Evolutionary conservation across 345 rosid genomes (phyloP).

Genomic region (Eutrema heterophyllum): DNA sequence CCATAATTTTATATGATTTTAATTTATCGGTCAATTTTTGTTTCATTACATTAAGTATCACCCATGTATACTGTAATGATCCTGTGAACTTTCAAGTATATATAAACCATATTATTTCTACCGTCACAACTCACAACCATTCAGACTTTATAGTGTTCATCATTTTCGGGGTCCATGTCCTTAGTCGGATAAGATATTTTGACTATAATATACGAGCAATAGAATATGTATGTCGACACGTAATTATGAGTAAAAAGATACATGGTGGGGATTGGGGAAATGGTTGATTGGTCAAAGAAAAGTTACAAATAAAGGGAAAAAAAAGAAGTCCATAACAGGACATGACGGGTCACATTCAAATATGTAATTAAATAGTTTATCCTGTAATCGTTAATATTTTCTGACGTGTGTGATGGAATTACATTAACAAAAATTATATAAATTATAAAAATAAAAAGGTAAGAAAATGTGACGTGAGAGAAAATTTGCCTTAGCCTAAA

Average conservation of each 20-base stretch:
- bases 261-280: neutral
- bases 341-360: constrained; percentile 5
- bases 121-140: neutral
- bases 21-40: neutral
- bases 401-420: constrained; percentile 18
- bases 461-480: constrained; percentile 5
- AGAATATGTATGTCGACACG: neutral
- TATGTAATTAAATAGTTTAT: constrained; percentile 12
- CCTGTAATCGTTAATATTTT: neutral
- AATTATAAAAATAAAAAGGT: neutral
- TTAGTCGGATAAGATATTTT: constrained; percentile 24
- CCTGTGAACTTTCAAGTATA: neutral
- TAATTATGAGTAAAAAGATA: neutral
- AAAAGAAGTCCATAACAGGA: neutral
- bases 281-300: constrained; percentile 21
- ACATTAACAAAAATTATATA: neutral
- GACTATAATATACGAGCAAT: constrained; percentile 8
- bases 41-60: neutral
- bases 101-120: neutral
- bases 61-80: neutral
- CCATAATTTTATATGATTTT: too few species aligned
- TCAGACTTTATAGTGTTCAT: neutral
- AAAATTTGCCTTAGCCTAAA: constrained; percentile 28
- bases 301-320: neutral
- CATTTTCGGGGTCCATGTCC: constrained; percentile 8